Conservation (phyloP, 495 filamentous ascomycete species). For the Neurospora sp. region DNA sequence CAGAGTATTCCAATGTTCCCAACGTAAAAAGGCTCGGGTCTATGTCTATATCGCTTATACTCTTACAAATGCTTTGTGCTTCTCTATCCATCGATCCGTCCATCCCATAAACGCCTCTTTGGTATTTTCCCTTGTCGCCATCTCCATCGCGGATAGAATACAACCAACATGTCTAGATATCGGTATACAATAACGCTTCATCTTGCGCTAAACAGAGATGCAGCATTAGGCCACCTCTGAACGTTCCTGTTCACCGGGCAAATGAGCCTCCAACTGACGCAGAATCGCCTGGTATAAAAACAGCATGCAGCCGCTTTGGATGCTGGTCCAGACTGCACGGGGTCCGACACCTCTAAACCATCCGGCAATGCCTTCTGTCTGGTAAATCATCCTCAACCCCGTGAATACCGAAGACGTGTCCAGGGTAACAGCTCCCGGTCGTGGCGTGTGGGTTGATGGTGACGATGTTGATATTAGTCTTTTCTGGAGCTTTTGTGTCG, state of each 20-base stretch:
- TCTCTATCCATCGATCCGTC: background rate
- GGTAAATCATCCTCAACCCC: constrained; percentile 78
- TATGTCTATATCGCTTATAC: background rate
- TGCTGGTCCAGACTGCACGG: constrained; percentile 91
- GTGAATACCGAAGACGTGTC: constrained; percentile 82
- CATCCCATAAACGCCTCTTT: background rate
- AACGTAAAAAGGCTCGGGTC: background rate
- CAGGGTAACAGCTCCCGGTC: constrained; percentile 62
- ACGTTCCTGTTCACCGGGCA: constrained; percentile 24
- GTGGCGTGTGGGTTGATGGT: constrained; percentile 65
- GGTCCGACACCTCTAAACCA: constrained; percentile 96
- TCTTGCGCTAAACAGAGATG: constrained; percentile 12
- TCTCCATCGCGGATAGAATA: constrained; percentile 9
- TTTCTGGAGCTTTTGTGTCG: constrained; percentile 34
- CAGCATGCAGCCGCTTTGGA: constrained; percentile 94
- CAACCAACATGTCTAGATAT: constrained; percentile 11
- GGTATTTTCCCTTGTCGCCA: constrained; percentile 1
- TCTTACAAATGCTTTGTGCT: background rate
- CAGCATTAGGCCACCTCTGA: background rate
- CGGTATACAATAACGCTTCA: constrained; percentile 9
- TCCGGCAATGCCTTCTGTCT: constrained; percentile 72
- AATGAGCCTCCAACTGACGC: constrained; percentile 54
- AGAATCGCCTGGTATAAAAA: constrained; percentile 88
- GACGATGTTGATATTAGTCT: constrained; percentile 77
- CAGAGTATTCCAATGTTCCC: background rate